phyloP scores from a whole-genome alignment of 2,329 filamentous ascomycete genomes.

The Capronia americana region DNA sequence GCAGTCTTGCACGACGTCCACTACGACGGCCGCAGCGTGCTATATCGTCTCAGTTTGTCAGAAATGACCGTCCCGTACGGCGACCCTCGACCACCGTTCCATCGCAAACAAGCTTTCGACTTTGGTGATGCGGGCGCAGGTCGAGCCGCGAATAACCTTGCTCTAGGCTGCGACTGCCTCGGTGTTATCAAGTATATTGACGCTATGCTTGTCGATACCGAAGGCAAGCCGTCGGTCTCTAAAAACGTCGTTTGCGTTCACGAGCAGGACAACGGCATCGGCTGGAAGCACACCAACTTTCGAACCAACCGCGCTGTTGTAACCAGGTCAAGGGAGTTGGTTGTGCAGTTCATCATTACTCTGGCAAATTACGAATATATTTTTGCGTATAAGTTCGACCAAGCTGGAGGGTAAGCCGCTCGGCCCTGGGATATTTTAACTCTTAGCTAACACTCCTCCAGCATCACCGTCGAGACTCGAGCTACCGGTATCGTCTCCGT shows the following conservation, averaged over 20 bases:
- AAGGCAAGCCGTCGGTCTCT: constrained; percentile 60
- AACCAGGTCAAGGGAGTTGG: constrained; percentile 66
- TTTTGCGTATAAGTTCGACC: constrained; percentile 68
- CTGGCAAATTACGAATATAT: constrained; percentile 75
- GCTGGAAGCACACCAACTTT: constrained; percentile 75
- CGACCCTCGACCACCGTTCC: constrained; percentile 69
- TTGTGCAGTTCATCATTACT: constrained; percentile 71
- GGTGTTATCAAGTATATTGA: constrained; percentile 72
- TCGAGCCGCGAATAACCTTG: constrained; percentile 70
- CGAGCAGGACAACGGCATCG: constrained; percentile 72
- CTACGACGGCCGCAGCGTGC: constrained; percentile 69
- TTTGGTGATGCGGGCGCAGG: constrained; percentile 73
- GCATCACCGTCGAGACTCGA: constrained; percentile 64
- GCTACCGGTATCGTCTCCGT: constrained; percentile 71
- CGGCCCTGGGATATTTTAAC: background rate
- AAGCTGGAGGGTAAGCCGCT: constrained; percentile 57
- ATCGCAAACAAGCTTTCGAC: constrained; percentile 74
- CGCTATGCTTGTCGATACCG: constrained; percentile 58
- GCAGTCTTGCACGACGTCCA: constrained; percentile 73
- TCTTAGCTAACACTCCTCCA: constrained; percentile 11
- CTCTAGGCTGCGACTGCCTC: constrained; percentile 71
- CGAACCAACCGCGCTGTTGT: constrained; percentile 67
- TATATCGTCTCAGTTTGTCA: constrained; percentile 70
- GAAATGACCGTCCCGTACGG: constrained; percentile 75
- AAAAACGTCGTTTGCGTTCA: constrained; percentile 71